A percentile compares a stretch with the other conserved stretches of the same genome.
Evolutionary conservation across 2,329 filamentous ascomycete genomes (phyloP).

Genomic region (Penicillium verrucosum): DNA sequence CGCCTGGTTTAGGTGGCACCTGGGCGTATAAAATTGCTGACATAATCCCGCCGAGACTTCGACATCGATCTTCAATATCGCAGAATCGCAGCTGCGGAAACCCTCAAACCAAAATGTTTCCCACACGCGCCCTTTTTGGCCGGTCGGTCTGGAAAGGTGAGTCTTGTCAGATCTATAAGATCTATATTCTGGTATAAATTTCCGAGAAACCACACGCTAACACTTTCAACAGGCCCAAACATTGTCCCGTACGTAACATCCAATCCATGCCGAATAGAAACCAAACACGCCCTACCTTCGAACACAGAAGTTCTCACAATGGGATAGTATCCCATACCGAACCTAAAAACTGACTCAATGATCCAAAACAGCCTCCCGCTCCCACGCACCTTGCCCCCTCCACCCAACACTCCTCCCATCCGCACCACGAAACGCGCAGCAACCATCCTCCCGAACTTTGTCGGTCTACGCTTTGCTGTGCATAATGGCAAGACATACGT

Average conservation of each 20-base stretch:
- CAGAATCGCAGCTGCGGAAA: conserved; percentile 12
- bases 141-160: conserved; percentile 88
- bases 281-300: background rate
- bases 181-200: background rate
- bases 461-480: conserved; percentile 82
- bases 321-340: background rate
- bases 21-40: conserved; percentile 6
- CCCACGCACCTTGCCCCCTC: conserved; percentile 46
- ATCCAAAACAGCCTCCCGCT: conserved; percentile 36
- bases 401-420: conserved; percentile 68
- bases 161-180: background rate
- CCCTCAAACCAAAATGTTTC: conserved; percentile 56
- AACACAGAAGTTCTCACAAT: background rate
- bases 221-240: conserved; percentile 56
- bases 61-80: conserved; percentile 19
- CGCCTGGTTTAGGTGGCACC: background rate
- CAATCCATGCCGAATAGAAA: conserved; percentile 6
- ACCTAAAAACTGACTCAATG: conserved; percentile 2
- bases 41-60: conserved; percentile 10
- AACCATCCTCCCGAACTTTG: conserved; percentile 88
- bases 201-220: conserved; percentile 4
- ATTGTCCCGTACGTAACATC: conserved; percentile 62
- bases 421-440: conserved; percentile 82
- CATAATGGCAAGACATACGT: conserved; percentile 88
- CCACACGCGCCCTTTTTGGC: conserved; percentile 64